Evolutionary conservation across 306 rosid genomes (phyloP).

Genomic region (Pyrus pyrifolia): DNA sequence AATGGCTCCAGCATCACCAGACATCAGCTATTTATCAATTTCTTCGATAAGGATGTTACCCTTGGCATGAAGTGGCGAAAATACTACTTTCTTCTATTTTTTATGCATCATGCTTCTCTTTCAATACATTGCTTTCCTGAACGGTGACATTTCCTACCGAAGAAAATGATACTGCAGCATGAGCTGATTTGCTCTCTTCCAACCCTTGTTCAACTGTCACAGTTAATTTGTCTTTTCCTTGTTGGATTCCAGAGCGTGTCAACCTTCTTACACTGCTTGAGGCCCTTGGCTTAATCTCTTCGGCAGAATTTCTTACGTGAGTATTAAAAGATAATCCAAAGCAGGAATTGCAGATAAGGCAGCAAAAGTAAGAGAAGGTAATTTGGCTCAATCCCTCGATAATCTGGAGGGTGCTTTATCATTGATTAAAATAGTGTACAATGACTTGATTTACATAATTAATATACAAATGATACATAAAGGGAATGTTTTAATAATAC

Average conservation of each 20-base stretch:
- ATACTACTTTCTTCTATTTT: neutral
- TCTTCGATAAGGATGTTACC: neutral
- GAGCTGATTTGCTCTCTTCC: neutral
- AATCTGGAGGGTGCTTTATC: no score
- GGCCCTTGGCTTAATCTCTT: constrained; percentile 2
- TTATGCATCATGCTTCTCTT: constrained; percentile 1
- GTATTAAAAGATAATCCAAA: no score
- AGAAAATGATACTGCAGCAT: neutral
- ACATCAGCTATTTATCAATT: neutral
- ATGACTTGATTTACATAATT: no score
- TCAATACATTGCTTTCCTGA: neutral
- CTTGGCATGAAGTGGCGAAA: constrained; percentile 2
- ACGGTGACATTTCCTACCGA: neutral
- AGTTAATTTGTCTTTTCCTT: neutral
- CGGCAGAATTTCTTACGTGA: neutral
- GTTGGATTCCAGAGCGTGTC: neutral
- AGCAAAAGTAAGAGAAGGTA: no score
- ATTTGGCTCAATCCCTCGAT: no score
- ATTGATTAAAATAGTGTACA: no score
- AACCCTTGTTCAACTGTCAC: neutral
- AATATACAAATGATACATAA: no score
- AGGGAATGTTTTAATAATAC: no score
- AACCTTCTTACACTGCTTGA: neutral
- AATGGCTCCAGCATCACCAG: neutral
- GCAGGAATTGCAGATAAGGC: no score